A percentile compares a stretch with the other conserved stretches of the same genome.
Evolutionary conservation across 2,329 filamentous ascomycete species (phyloP).

Genomic region (Calonectria crousiana): DNA sequence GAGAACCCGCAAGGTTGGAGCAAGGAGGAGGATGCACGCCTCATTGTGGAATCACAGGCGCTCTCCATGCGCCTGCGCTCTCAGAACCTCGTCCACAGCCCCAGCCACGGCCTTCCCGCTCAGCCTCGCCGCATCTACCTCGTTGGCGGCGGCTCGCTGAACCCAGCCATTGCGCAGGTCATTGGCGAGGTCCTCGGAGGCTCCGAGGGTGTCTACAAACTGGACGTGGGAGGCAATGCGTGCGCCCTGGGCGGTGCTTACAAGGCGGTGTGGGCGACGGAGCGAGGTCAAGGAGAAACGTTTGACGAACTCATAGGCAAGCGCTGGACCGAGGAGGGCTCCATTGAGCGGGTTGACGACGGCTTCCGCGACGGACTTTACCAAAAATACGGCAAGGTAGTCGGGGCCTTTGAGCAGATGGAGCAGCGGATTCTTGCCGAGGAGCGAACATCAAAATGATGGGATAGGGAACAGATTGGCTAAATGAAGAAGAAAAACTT

Average conservation of each 20-base stretch:
- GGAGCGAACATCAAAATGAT: slow-evolving; percentile 36
- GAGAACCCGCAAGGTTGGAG: slow-evolving; percentile 53
- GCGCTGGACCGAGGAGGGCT: slow-evolving; percentile 87
- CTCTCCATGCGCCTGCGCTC: slow-evolving; percentile 91
- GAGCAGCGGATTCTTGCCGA: slow-evolving; percentile 73
- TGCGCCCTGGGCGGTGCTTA: slow-evolving; percentile 95
- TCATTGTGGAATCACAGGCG: slow-evolving; percentile 95
- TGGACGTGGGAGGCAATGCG: slow-evolving; percentile 95
- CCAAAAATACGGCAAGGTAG: slow-evolving; percentile 80
- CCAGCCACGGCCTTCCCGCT: slow-evolving; percentile 71
- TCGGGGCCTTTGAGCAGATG: slow-evolving; percentile 82
- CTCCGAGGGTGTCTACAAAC: slow-evolving; percentile 88
- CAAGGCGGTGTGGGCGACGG: slow-evolving; percentile 94
- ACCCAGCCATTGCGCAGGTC: slow-evolving; percentile 87
- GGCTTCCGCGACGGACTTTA: slow-evolving; percentile 84
- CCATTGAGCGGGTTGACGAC: slow-evolving; percentile 84
- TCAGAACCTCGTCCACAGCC: slow-evolving; percentile 76
- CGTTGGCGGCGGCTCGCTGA: slow-evolving; percentile 91
- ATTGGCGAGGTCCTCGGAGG: slow-evolving; percentile 91
- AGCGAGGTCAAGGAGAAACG: slow-evolving; percentile 75
- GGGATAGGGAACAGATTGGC: slow-evolving; percentile 15
- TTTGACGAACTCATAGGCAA: slow-evolving; percentile 90
- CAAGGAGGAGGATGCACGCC: slow-evolving; percentile 80
- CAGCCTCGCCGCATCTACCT: slow-evolving; percentile 94
- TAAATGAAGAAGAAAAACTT: slow-evolving; percentile 22